These are phyloP conservation scores for Trypanosoma caninum DNA, from an alignment of 208 protist species.

Conservation along the genomic window DNA sequence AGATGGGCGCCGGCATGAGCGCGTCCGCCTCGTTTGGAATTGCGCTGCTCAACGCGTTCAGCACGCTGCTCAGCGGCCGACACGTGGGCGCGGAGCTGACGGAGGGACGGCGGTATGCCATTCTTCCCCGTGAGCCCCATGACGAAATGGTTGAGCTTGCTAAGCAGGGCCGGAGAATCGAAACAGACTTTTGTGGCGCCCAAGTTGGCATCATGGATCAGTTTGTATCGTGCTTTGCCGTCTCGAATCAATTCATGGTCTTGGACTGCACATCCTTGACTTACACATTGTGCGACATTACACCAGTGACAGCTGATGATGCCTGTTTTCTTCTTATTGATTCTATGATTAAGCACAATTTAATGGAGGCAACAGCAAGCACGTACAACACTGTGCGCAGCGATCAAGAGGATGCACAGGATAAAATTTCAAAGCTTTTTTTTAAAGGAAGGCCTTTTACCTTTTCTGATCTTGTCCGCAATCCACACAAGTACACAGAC, in stretches of 20 bases:
- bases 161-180: slow-evolving; percentile 69
- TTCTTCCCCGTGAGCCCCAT: slow-evolving; percentile 33
- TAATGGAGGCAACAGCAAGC: slow-evolving; percentile 40
- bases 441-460: slow-evolving; percentile 48
- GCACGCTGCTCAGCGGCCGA: slow-evolving; percentile 31
- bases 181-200: slow-evolving; percentile 78
- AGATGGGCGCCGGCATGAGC: slow-evolving; percentile 84
- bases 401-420: slow-evolving; percentile 63
- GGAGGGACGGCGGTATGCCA: slow-evolving; percentile 26
- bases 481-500: slow-evolving; percentile 41
- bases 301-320: slow-evolving; percentile 43
- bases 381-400: slow-evolving; percentile 67
- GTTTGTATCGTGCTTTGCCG: slow-evolving; percentile 74
- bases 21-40: slow-evolving; percentile 81
- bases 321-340: slow-evolving; percentile 69
- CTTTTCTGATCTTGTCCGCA: slow-evolving; percentile 60
- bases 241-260: slow-evolving; percentile 71
- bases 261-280: slow-evolving; percentile 74
- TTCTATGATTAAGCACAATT: slow-evolving; percentile 73
- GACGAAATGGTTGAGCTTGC: slow-evolving; percentile 48
- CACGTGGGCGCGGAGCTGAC: slow-evolving; percentile 22
- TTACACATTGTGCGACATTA: slow-evolving; percentile 49
- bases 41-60: slow-evolving; percentile 53
- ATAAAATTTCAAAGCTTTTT: slow-evolving; percentile 52
- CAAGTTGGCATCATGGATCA: slow-evolving; percentile 94